Evolutionary conservation across 1,284 basidiomycete species (phyloP).

Genomic region (Pyrrhoderma lamaoense): DNA sequence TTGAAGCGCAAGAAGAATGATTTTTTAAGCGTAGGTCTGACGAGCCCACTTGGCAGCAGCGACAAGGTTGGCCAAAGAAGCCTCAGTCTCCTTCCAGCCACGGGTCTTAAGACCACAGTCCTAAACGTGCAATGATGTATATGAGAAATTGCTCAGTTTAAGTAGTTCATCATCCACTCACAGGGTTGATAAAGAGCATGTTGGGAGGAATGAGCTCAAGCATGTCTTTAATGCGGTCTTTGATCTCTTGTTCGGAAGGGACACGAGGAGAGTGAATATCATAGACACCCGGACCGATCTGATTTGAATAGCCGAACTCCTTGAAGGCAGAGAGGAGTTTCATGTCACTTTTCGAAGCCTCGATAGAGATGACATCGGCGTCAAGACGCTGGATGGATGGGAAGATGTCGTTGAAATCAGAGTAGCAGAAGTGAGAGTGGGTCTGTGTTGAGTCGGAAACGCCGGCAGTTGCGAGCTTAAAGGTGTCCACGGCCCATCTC

Average conservation of each 20-base stretch:
- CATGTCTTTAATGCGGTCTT: conserved; percentile 85
- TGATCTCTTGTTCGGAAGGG: conserved; percentile 90
- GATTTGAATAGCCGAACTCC: conserved; percentile 93
- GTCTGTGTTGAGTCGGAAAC: conserved; percentile 90
- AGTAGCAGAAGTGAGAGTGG: conserved; percentile 98
- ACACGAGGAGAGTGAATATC: conserved; percentile 99
- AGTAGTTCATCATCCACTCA: conserved; percentile 38
- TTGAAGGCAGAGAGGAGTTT: conserved; percentile 96
- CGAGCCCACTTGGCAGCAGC: conserved; percentile 88
- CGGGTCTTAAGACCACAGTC: conserved; percentile 91
- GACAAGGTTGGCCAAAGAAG: conserved; percentile 84
- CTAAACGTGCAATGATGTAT: conserved; percentile 24
- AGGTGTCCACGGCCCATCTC: conserved; percentile 95
- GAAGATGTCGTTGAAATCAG: conserved; percentile 98
- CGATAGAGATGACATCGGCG: conserved; percentile 99
- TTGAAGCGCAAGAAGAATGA: conserved; percentile 70
- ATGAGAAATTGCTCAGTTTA: conserved; percentile 14
- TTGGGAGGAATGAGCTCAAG: conserved; percentile 72
- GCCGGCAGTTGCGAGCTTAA: conserved; percentile 93
- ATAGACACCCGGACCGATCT: conserved; percentile 98
- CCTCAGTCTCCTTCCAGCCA: conserved; percentile 94
- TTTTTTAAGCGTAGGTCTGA: conserved; percentile 63
- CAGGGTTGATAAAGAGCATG: conserved; percentile 91
- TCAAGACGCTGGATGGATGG: conserved; percentile 95
- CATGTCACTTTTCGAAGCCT: conserved; percentile 97